phyloP scores from a whole-genome alignment of 257 asterid species.

The Verbascum thapsus region DNA sequence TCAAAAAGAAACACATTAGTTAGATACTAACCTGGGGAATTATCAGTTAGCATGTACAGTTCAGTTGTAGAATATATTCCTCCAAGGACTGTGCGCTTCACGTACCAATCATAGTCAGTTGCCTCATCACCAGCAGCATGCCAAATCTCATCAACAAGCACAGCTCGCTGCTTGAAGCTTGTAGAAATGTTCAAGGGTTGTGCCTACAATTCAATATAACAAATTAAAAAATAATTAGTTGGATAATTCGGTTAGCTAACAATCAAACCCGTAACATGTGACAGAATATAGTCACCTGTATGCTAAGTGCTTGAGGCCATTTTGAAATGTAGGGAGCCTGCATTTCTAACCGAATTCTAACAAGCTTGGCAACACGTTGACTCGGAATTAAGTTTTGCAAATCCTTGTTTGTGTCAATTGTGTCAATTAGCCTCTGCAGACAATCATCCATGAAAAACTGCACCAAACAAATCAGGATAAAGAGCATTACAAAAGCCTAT shows the following conservation, averaged over 20 bases:
- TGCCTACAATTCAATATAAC: constrained; percentile 47
- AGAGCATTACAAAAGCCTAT: constrained; percentile 13
- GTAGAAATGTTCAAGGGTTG: constrained; percentile 74
- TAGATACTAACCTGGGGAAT: constrained; percentile 69
- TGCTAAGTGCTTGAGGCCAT: constrained; percentile 97
- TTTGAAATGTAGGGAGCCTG: constrained; percentile 91
- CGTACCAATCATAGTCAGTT: constrained; percentile 75
- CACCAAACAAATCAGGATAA: constrained; percentile 31
- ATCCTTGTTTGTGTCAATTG: constrained; percentile 64
- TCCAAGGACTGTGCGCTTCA: constrained; percentile 82
- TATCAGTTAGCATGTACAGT: constrained; percentile 87
- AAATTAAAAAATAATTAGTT: neutral
- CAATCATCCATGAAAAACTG: constrained; percentile 98
- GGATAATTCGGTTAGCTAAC: neutral
- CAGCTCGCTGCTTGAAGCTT: constrained; percentile 91
- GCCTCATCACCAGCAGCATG: constrained; percentile 85
- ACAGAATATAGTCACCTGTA: constrained; percentile 57
- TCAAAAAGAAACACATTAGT: neutral
- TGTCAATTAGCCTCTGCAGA: constrained; percentile 74
- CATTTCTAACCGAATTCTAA: constrained; percentile 83
- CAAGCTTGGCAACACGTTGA: constrained; percentile 72
- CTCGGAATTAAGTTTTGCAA: constrained; percentile 66
- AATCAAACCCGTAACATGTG: constrained; percentile 11
- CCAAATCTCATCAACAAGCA: constrained; percentile 95
- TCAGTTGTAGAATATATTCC: constrained; percentile 87